Evolutionary conservation across 805 yeast genomes (phyloP), one percentile per base, ranked within the genome.

Genomic region (Starmerella cellae): DNA sequence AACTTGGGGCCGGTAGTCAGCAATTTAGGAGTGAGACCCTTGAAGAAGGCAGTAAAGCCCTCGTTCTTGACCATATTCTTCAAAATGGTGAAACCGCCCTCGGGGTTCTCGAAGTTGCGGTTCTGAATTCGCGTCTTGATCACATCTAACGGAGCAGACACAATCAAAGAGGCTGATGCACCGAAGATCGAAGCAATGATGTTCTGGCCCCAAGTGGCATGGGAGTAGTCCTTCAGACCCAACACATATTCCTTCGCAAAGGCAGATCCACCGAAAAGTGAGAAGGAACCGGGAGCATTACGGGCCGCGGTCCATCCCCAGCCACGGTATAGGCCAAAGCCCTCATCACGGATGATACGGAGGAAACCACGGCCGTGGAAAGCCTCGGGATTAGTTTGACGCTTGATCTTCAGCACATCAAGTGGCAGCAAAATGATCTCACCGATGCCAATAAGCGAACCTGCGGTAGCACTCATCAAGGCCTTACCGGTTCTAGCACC

Each of bases 261-360:
- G 14, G 99, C 95, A 60, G 88, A 85, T 66, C 97, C 99, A 54
- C 99, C 99, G 55, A 91, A 91, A 44, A 91, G 70, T 16, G 97
- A 95, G 60, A 91, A 91, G 2, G 95, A 84, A 46, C 99, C 99
- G 30, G 99, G 99, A 2, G 97, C 96, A 62, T 91, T 91, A 74
- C 99, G 80, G 35, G 99, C 99, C 54, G 94, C 94, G 46, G 99
- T 91, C 99, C 99, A 91, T 45, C 96, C 97, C 94, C 96, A 87
- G 52, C 99, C 99, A 61, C 95, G 74, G 69, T 91, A 91, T 54
- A 91, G 70, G 20, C 91, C 84, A 46, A 84, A 71, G 17, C 98
- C 97, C 67, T 91, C 98, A 60, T 91, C 98, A 43, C 69, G 59
- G 47, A 91, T 60, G 57, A 91, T 83, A 64, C 74, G 80, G 53